Base-by-base conservation (phyloP, 2,329 filamentous ascomycete species). In the Diaporthe helianthi region DNA sequence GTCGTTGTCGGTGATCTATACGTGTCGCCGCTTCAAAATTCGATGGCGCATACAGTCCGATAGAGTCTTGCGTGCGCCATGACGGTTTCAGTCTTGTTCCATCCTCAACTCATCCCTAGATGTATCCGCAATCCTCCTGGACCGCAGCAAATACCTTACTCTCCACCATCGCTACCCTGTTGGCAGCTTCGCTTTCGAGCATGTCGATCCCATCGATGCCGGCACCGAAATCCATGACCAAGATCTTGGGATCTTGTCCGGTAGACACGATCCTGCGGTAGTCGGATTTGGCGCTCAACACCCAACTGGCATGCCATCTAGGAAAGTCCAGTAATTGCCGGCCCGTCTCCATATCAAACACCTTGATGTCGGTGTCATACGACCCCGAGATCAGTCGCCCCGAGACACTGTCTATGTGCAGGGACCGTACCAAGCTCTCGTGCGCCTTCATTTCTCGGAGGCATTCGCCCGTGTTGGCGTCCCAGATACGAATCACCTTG, bases 261-360 rank as follows among this genome's bases (percentile, higher is more conserved):
- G 95, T 97, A 75, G 93, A 96, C 72, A 99, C 93, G 72, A 99
- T 96, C 71, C 96, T 89, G 70, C 95, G 87, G 80, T 98, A 98
- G 78, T 99, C 95, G 72, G 93, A 94, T 85, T 98, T 98, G 64
- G 96, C 96, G 73, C 93, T 94, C 70, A 99, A 83, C 76, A 99
- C 97, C 96, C 96, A 99, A 80, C 93, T 97, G 13, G 92, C 91
- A 69, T 97, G 97, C 94, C 94, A 98, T 74, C 92, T 90, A n/a
- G 94, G 92, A 76, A 98, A 95, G 74, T 94, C 90, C 72, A 97
- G 88, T 71, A 95, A 86, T 74, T 93, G 86, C 55, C 90, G 83
- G 41, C 94, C 95, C 3, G 90, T 91, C 73, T 90, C 89, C 81
- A 96, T 92, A 78, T 98, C 92, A 80, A 94, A 98, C 1, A 98